phyloP scores from a whole-genome alignment of 495 filamentous ascomycete genomes.

The Acidiella bohemica region DNA sequence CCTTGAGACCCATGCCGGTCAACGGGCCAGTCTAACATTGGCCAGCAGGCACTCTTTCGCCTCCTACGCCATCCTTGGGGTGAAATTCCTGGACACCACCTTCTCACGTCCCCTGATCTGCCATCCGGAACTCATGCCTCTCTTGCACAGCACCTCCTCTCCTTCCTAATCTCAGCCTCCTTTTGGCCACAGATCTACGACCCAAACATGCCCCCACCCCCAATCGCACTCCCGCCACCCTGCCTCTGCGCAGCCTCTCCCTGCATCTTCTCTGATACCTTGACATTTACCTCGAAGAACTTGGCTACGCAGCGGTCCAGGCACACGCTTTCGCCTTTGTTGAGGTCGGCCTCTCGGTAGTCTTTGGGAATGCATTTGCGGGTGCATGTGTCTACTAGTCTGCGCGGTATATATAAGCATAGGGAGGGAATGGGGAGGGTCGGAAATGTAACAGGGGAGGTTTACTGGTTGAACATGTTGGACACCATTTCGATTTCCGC shows the following conservation, averaged over 20 bases:
- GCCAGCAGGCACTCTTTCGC: no score
- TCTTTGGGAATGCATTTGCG: conserved; percentile 81
- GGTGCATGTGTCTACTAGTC: conserved; percentile 74
- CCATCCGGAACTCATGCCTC: no score
- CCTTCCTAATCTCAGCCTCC: no score
- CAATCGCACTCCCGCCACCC: conserved; percentile 31
- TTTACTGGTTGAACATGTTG: conserved; percentile 89
- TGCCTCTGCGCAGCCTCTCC: conserved; percentile 40
- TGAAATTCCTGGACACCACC: no score
- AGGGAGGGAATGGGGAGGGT: conserved; percentile 1
- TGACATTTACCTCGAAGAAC: conserved; percentile 95
- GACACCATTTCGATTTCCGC: conserved; percentile 87
- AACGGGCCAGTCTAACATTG: no score
- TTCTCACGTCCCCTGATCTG: no score
- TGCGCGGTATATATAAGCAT: conserved; percentile 29
- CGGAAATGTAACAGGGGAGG: not conserved
- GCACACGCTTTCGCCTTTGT: conserved; percentile 97
- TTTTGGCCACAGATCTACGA: no score
- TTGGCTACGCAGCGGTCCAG: conserved; percentile 91
- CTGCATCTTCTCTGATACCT: conserved; percentile 76
- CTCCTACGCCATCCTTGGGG: no score
- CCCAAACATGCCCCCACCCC: conserved; percentile 21
- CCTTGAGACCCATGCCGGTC: no score
- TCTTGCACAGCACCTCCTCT: no score
- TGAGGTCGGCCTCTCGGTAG: conserved; percentile 89